Evolutionary conservation across 768 basidiomycete species (phyloP).

Genomic region (Panellus pusillus): DNA sequence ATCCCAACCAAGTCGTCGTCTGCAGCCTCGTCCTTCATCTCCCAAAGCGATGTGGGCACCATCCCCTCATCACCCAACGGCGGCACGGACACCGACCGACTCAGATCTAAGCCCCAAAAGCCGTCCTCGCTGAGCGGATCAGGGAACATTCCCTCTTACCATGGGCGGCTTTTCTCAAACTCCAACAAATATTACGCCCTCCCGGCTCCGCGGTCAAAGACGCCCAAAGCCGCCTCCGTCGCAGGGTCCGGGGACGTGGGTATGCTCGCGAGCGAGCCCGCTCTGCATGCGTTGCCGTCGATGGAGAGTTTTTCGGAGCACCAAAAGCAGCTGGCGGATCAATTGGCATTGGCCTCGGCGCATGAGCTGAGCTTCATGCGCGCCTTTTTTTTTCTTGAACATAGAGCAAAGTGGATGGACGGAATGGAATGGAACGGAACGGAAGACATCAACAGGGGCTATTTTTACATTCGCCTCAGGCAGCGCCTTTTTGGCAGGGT

Average conservation of each 20-base stretch:
- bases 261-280: constrained; percentile 12
- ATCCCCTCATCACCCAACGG: constrained; percentile 21
- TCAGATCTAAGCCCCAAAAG: constrained; percentile 11
- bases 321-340: constrained; percentile 39
- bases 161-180: constrained; percentile 10
- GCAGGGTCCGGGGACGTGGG: constrained; percentile 6
- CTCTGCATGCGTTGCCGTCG: constrained; percentile 39
- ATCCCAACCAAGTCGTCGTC: constrained; percentile 4
- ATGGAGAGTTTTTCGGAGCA: constrained; percentile 50
- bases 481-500: too few species aligned
- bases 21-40: constrained; percentile 9
- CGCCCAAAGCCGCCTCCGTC: constrained; percentile 14
- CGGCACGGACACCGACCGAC: constrained; percentile 5
- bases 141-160: constrained; percentile 13
- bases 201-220: constrained; percentile 4
- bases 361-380: not conserved
- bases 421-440: constrained; percentile 6
- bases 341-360: constrained; percentile 27
- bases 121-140: constrained; percentile 12
- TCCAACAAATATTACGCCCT: constrained; percentile 18
- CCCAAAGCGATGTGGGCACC: constrained; percentile 5
- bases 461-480: too few species aligned
- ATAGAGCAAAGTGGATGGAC: not conserved
- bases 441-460: not conserved
- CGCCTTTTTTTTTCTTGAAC: not conserved